These are phyloP conservation scores for Vaccinium darrowii DNA, from an alignment of 148 eudicot species.

Conservation along the genomic window DNA sequence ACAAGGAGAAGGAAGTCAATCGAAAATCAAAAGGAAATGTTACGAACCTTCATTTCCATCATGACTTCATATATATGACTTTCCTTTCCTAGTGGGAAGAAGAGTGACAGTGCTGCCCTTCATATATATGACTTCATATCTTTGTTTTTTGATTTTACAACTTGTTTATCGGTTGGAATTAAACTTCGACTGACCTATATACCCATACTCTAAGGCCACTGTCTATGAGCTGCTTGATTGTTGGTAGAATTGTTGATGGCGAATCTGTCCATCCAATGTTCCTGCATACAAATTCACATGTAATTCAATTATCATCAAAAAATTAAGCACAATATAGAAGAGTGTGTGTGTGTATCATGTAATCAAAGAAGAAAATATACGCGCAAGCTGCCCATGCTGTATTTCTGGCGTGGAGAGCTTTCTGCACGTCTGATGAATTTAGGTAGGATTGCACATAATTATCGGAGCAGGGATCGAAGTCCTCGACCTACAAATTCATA, in stretches of 20 bases:
- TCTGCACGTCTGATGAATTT: slow-evolving; percentile 25
- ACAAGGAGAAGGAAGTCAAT: too few species aligned
- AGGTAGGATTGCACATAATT: slow-evolving; percentile 16
- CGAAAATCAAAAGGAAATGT: too few species aligned
- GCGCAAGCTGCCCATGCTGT: slow-evolving; percentile 23
- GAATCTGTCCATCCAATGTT: slow-evolving; percentile 15
- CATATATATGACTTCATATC: not conserved
- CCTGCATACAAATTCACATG: slow-evolving; percentile 6
- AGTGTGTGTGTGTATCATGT: not conserved
- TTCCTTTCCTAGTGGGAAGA: too few species aligned
- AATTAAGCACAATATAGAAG: not conserved
- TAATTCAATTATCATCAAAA: not conserved
- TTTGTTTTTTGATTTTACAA: not conserved
- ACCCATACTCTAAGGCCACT: slow-evolving; percentile 26
- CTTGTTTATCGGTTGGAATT: not conserved
- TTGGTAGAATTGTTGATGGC: slow-evolving; percentile 24
- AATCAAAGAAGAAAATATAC: slow-evolving; percentile 4
- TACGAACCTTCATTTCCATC: too few species aligned
- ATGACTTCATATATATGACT: too few species aligned
- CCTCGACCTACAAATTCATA: not conserved
- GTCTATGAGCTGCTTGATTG: slow-evolving; percentile 24
- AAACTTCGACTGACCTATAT: slow-evolving; percentile 21
- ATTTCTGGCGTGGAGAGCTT: slow-evolving; percentile 20
- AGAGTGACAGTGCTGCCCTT: too few species aligned
- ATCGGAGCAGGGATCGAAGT: slow-evolving; percentile 28